Percentiles rank a stretch among this genome's conserved stretches.
These are phyloP conservation scores for Leonotis leonurus DNA, from an alignment of 257 asterid species.

Conservation along the genomic window DNA sequence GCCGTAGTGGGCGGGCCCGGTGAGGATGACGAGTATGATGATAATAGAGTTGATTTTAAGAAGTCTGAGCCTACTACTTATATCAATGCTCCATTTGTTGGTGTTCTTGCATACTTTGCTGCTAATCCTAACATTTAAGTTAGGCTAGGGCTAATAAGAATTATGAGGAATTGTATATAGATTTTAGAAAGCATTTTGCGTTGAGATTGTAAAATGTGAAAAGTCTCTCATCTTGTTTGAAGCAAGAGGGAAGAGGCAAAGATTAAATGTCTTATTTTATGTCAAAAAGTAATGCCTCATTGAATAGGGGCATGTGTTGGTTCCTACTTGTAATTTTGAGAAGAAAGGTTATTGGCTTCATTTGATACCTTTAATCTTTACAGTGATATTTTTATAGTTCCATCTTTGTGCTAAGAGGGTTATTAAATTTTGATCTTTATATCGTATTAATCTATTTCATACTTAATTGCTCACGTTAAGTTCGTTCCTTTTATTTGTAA, in stretches of 20 bases:
- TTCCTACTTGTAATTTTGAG: too few relatives aligned
- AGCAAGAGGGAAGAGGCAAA: constrained; percentile 68
- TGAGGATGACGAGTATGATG: constrained; percentile 70
- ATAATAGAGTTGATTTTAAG: constrained; percentile 49
- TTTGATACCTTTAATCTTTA: too few relatives aligned
- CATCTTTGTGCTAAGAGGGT: too few relatives aligned
- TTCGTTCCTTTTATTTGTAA: too few relatives aligned
- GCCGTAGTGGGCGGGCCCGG: constrained; percentile 90
- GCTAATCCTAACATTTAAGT: constrained; percentile 53
- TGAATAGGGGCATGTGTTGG: too few relatives aligned
- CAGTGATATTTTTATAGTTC: too few relatives aligned
- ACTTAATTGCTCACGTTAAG: too few relatives aligned
- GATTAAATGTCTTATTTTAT: too few relatives aligned
- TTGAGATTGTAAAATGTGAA: background rate
- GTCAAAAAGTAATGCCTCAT: too few relatives aligned
- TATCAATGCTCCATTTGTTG: constrained; percentile 91
- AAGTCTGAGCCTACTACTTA: constrained; percentile 93
- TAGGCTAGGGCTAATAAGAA: background rate
- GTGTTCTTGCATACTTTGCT: constrained; percentile 71
- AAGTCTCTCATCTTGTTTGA: constrained; percentile 67
- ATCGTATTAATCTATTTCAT: too few relatives aligned
- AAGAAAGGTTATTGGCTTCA: too few relatives aligned
- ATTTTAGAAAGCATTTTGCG: background rate
- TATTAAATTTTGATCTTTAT: too few relatives aligned
- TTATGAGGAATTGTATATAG: constrained; percentile 10